Evolutionary conservation across 163 green algal species (phyloP).

Genomic region (Chloromonas sp.): DNA sequence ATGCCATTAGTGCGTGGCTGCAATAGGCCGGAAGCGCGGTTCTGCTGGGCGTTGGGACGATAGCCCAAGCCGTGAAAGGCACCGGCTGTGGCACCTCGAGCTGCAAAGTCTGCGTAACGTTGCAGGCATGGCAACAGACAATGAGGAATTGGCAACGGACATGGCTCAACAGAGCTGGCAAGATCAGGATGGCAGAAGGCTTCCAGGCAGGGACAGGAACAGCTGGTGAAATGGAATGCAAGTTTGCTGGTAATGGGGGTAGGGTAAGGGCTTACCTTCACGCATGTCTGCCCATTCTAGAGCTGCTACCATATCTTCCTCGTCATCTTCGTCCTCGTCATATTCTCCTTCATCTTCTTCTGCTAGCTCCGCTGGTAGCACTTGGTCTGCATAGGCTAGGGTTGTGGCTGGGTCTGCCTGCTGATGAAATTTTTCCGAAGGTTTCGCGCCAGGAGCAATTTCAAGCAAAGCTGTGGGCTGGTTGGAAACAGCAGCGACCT

Average conservation of each 20-base stretch:
- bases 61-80: slow-evolving; percentile 16
- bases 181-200: too few species aligned
- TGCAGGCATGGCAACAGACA: too few species aligned
- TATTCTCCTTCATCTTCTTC: slow-evolving; percentile 34
- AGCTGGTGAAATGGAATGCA: too few species aligned
- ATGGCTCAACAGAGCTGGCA: too few species aligned
- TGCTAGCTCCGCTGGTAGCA: slow-evolving; percentile 2
- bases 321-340: slow-evolving; percentile 43
- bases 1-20: slow-evolving; percentile 24
- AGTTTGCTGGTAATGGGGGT: too few species aligned
- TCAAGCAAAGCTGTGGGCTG: background rate
- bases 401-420: too few species aligned
- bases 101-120: slow-evolving; percentile 17
- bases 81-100: slow-evolving; percentile 7
- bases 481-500: background rate
- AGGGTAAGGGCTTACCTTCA: slow-evolving; percentile 34
- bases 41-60: slow-evolving; percentile 19
- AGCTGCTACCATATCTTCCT: slow-evolving; percentile 55
- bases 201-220: background rate
- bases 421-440: background rate
- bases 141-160: too few species aligned
- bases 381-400: background rate
- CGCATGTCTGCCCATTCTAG: slow-evolving; percentile 67
- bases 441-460: background rate
- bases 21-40: slow-evolving; percentile 1